phyloP scores from a whole-genome alignment of 257 asterid genomes.

The Catharanthus roseus region DNA sequence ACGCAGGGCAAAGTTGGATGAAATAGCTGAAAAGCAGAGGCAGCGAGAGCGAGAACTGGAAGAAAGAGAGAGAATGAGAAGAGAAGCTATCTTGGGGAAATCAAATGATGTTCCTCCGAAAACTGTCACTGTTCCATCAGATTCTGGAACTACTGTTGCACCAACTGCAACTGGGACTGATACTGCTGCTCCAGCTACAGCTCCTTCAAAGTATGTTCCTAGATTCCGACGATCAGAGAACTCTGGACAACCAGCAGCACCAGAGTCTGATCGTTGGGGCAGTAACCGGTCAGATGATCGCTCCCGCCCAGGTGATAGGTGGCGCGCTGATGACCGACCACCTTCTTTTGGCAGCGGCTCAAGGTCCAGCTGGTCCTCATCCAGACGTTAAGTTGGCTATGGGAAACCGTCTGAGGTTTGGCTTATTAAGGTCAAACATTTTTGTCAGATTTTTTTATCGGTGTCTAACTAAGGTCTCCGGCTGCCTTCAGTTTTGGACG shows the following conservation, averaged over 20 bases:
- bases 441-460: not conserved
- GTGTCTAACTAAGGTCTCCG: not conserved
- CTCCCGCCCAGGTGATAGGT: slow-evolving; percentile 16
- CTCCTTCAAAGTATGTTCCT: slow-evolving; percentile 22
- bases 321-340: slow-evolving; percentile 13
- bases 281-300: slow-evolving; percentile 9
- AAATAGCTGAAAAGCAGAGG: slow-evolving; percentile 32
- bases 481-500: not conserved
- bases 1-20: slow-evolving; percentile 28
- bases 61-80: slow-evolving; percentile 20
- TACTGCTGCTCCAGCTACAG: slow-evolving; percentile 14
- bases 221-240: slow-evolving; percentile 7
- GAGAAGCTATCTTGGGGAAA: slow-evolving; percentile 19
- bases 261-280: slow-evolving; percentile 17
- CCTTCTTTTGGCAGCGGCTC: slow-evolving; percentile 15
- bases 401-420: not conserved
- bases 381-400: not conserved
- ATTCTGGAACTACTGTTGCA: slow-evolving; percentile 5
- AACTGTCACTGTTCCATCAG: slow-evolving; percentile 6
- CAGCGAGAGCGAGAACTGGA: slow-evolving; percentile 27
- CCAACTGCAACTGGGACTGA: not conserved
- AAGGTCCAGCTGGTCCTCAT: slow-evolving; percentile 14
- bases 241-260: slow-evolving; percentile 11
- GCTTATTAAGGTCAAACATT: not conserved
- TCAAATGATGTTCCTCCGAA: slow-evolving; percentile 2